Evolutionary conservation across 2,329 filamentous ascomycete genomes (phyloP), one percentile per base, ranked within the genome.

Genomic region (Trichoderma hamatum): DNA sequence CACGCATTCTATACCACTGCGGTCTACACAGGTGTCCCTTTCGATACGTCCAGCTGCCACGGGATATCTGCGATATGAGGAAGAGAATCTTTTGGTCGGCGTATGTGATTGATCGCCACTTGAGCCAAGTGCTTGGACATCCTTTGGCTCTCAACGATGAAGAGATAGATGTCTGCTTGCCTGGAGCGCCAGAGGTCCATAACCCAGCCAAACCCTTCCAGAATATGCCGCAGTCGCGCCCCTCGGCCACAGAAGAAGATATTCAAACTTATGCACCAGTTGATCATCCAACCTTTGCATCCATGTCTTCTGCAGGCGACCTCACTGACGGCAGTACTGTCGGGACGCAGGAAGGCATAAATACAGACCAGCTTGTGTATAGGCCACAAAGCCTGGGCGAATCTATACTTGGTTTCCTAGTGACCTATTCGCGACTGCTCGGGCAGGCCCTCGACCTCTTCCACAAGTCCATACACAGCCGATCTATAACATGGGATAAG

Each of bases 361-460:
- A 67, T 16, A 67, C 54, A 2, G 63, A 67, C 36, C 63, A 67
- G 1, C 63, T 67, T 7, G 63, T 67, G 6, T 67, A 67, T 32
- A 39, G 63, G 3, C 63, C 63, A 9, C 63, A 67, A 19, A 67
- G 21, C 54, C 28, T 46, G 21, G 63, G 63, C n/a, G 63, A 67
- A 16, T 67, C 63, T 19, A 67, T 67, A 26, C 63, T 67, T n/a
- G 63, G 63, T 14, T 67, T 56, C 28, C 21, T 67, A 2, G 63
- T 59, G 39, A 67, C 63, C 26, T 67, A 67, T 59, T 67, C 63
- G 10, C 63, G 63, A 30, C 63, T 67, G 30, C 63, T 67, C 21
- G 63, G 63, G n/a, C 63, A 67, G 28, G 63, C 63, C n/a, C 63
- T 67, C 39, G 63, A 67, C 54, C 63, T 67, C 21, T 67, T 67